Conservation (phyloP, 495 filamentous ascomycete species). For the Talaromyces stipitatus region DNA sequence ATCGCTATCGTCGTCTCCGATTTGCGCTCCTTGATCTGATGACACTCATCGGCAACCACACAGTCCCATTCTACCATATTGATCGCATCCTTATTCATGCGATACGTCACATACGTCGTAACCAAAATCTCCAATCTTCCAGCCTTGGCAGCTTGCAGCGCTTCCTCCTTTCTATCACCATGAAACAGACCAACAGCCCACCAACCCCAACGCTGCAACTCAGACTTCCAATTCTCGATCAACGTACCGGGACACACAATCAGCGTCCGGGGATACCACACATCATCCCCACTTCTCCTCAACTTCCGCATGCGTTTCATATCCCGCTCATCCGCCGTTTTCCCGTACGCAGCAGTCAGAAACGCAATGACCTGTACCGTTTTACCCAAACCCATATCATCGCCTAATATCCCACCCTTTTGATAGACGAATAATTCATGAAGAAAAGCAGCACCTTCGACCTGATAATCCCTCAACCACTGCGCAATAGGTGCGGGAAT, state of each 20-base stretch:
- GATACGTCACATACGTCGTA: slow-evolving; percentile 88
- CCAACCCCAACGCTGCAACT: slow-evolving; percentile 88
- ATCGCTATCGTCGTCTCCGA: slow-evolving; percentile 79
- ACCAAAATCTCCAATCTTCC: slow-evolving; percentile 83
- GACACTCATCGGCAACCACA: slow-evolving; percentile 95
- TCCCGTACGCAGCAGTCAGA: slow-evolving; percentile 86
- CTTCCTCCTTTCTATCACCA: slow-evolving; percentile 62
- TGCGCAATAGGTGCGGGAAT: slow-evolving; percentile 90
- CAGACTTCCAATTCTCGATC: slow-evolving; percentile 84
- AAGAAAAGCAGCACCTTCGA: slow-evolving; percentile 77
- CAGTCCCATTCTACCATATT: slow-evolving; percentile 92
- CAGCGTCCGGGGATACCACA: slow-evolving; percentile 82
- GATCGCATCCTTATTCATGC: slow-evolving; percentile 61
- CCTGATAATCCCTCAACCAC: slow-evolving; percentile 87
- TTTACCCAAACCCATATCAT: slow-evolving; percentile 97
- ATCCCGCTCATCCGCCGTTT: slow-evolving; percentile 87
- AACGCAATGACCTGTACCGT: slow-evolving; percentile 97
- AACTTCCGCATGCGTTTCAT: slow-evolving; percentile 88
- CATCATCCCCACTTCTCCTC: slow-evolving; percentile 41
- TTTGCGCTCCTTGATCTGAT: slow-evolving; percentile 73
- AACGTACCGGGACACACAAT: slow-evolving; percentile 85
- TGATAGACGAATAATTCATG: slow-evolving; percentile 90
- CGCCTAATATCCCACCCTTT: slow-evolving; percentile 81
- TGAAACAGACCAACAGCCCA: slow-evolving; percentile 86
- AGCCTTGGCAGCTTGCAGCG: slow-evolving; percentile 63